Percentiles rank a stretch among this genome's conserved stretches.
Evolutionary conservation across 495 filamentous ascomycete species (phyloP).

Genomic region (Hyaloscypha hepaticicola): DNA sequence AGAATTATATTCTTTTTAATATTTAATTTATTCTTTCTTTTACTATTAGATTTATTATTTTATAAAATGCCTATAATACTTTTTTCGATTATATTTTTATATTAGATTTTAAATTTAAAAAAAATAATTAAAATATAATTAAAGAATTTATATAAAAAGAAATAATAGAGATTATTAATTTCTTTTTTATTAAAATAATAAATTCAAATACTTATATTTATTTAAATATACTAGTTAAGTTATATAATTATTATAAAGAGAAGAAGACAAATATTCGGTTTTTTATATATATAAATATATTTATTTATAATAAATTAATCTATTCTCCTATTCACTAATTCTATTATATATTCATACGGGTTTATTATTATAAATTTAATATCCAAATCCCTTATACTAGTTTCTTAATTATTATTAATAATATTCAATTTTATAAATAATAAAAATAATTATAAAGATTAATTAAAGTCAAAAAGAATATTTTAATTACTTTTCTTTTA

Average conservation of each 20-base stretch:
- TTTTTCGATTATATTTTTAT: not conserved
- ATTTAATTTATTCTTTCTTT: no score
- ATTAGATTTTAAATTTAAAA: not conserved
- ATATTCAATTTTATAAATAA: not conserved
- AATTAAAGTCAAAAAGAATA: not conserved
- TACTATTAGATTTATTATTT: not conserved
- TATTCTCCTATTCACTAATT: not conserved
- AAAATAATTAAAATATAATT: not conserved
- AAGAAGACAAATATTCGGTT: not conserved
- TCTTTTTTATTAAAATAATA: not conserved
- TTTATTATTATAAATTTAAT: not conserved
- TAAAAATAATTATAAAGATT: not conserved
- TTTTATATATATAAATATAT: not conserved
- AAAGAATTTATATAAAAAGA: not conserved
- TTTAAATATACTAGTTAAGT: not conserved
- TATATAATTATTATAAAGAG: not conserved
- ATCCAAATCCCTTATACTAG: not conserved
- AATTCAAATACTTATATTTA: not conserved
- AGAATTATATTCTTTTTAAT: no score
- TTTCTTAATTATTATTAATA: not conserved
- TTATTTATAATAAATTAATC: not conserved
- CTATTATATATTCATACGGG: not conserved
- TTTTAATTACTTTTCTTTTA: not conserved
- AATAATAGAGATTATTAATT: not conserved
- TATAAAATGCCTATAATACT: not conserved